Base-by-base conservation (phyloP, 768 basidiomycete species). In the Sarcomyxa edulis region DNA sequence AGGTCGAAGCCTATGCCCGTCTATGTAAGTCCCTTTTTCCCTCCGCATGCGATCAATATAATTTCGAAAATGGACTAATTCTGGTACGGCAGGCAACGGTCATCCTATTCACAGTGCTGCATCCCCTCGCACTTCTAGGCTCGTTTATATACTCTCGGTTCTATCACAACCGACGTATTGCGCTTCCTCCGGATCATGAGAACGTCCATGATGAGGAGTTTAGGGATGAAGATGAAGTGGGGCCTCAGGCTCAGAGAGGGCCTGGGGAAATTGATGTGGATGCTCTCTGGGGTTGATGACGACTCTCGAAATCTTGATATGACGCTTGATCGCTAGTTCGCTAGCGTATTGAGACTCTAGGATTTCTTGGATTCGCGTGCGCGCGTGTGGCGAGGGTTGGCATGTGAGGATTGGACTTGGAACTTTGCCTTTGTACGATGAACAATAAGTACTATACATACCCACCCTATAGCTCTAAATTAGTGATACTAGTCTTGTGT, bases 1-100 rank as follows among this genome's bases (percentile, higher is more conserved):
- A 52, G 64, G 19, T 82, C 81, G 0, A 87, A 87, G 44, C 78
- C 84, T 0, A 64, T 66, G 6, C 67, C 75, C 3, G 76, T 90
- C 10, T 75, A 75, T 47, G 83, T 86, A 46, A 15, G 83, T 68
- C 15, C 15, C 20, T 16, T 31, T 30, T 26, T 34, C 20, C 23
- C 28, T 8, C 9, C 32, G 18, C 20, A 14, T 11, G 7, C 10
- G 28, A 14, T 16, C 26, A 5, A 12, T 39, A 31, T 39, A 31
- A 28, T 18, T 24, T 29, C 7, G 25, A 24, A 7, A 29, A 15
- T 22, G 20, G 11, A 23, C 28, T 21, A 29, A 15, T 20, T 10
- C 27, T 32, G 37, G 41, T 38, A 33, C 20, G 5, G 3, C 48
- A 87, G 84, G 66, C 79, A 9, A 69, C 80, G 2, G 68, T 64